Evolutionary conservation across 1,284 basidiomycete species (phyloP).

Genomic region (Heliocybe sulcata): DNA sequence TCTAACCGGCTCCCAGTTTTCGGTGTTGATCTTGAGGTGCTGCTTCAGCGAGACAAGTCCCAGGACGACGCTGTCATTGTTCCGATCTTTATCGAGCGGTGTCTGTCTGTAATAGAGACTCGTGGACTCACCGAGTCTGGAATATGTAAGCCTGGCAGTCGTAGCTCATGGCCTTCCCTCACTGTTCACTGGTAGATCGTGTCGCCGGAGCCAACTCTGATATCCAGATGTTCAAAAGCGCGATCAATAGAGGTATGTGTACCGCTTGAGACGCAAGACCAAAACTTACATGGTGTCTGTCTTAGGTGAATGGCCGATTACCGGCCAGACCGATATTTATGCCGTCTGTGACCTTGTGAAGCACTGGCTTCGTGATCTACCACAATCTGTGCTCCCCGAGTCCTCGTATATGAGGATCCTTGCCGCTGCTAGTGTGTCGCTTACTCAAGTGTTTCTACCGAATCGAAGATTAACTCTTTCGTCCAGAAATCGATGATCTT

Average conservation of each 20-base stretch:
- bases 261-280: not conserved
- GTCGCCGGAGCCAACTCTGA: slow-evolving; percentile 73
- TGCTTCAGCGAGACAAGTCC: slow-evolving; percentile 58
- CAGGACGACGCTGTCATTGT: slow-evolving; percentile 45
- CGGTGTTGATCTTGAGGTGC: slow-evolving; percentile 62
- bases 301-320: slow-evolving; percentile 57
- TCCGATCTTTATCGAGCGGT: slow-evolving; percentile 57
- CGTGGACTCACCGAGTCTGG: slow-evolving; percentile 75
- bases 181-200: slow-evolving; percentile 44
- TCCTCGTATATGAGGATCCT: slow-evolving; percentile 61
- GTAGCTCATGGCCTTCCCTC: too few species aligned
- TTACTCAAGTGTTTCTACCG: slow-evolving; percentile 1
- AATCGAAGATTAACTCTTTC: slow-evolving; percentile 8
- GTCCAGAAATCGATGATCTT: slow-evolving; percentile 57
- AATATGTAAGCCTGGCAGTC: slow-evolving; percentile 53
- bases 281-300: slow-evolving; percentile 4
- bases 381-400: slow-evolving; percentile 72
- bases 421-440: slow-evolving; percentile 55
- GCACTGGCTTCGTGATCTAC: slow-evolving; percentile 75
- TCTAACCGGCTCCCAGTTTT: slow-evolving; percentile 46
- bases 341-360: slow-evolving; percentile 78
- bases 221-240: slow-evolving; percentile 61
- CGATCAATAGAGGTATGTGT: slow-evolving; percentile 57
- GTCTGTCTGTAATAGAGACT: slow-evolving; percentile 62
- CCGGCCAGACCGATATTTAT: slow-evolving; percentile 61